Base-by-base conservation (phyloP, 139 green algal species). In the Coelastrella sp. region DNA sequence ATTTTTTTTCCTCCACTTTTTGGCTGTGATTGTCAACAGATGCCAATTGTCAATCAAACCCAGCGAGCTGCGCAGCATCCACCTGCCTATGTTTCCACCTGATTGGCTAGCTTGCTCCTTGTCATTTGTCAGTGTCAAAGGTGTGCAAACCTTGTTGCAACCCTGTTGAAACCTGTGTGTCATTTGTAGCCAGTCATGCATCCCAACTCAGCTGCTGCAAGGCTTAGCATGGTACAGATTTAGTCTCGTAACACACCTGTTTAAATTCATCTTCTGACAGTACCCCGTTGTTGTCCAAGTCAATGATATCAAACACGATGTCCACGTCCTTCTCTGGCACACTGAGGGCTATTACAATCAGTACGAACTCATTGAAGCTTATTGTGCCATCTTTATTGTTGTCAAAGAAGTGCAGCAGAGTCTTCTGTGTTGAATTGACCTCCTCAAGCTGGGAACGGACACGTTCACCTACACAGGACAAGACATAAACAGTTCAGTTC, bases 311-410 rank as follows among this genome's bases (percentile, higher is more conserved):
- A 89, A 98, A 98, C 0, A 95, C 93, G 23, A 94, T 89, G 16
- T 90, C 66, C 6, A 95, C 92, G 73, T 97, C 93, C 74, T 91
- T 88, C 84, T 93, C 20, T 65, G 71, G 78, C 22, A 90, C 75
- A 60, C 54, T 73, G 56, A 85, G 78, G n/a, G 65, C 10, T 22
- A 89, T 73, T 22, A 97, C 84, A 73, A 98, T 88, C 14, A 98
- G 91, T 59, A 97, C 89, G 91, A 96, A 98, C 92, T 98, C 97
- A n/a, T 91, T 59, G 88, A 96, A 98, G 68, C 75, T 93, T 7
- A 98, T 93, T 5, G 91, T 19, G 10, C 94, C 95, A 79, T 97
- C 93, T 0, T 93, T 92, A 83, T 98, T 92, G 7, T 96, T 80
- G 89, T 98, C 96, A 90, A 98, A 96, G 76, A 92, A 64, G 32